A percentile compares a stretch with the other conserved stretches of the same genome.
phyloP scores from a whole-genome alignment of 2,329 filamentous ascomycete species.

The Talaromyces islandicus region DNA sequence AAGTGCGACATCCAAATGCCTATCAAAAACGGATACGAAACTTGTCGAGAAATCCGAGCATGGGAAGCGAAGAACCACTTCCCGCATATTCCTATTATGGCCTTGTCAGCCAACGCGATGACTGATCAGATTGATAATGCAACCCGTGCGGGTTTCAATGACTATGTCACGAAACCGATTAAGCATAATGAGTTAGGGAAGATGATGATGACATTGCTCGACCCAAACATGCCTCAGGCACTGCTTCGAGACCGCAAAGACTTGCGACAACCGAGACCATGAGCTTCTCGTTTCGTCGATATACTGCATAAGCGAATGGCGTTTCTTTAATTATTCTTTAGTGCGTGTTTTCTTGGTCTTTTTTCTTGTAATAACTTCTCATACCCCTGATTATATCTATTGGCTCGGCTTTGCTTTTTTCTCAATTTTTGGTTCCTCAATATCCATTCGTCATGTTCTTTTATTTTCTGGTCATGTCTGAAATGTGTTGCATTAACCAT shows the following conservation, averaged over 20 bases:
- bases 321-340: neutral
- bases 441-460: neutral
- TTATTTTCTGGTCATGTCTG: neutral
- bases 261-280: conserved; percentile 1
- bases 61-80: conserved; percentile 43
- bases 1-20: conserved; percentile 48
- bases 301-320: neutral
- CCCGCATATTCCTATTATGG: conserved; percentile 44
- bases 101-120: conserved; percentile 46
- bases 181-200: conserved; percentile 44
- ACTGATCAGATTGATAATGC: conserved; percentile 44
- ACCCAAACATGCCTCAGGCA: conserved; percentile 35
- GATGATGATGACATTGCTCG: conserved; percentile 45
- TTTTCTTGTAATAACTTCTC: neutral
- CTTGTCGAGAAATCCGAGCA: conserved; percentile 39
- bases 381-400: neutral
- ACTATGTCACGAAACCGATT: conserved; percentile 46
- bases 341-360: neutral
- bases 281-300: neutral
- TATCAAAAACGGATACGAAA: conserved; percentile 45
- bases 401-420: neutral
- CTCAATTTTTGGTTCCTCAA: neutral
- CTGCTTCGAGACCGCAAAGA: conserved; percentile 35
- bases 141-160: conserved; percentile 42
- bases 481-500: neutral